Evolutionary conservation across 2,329 filamentous ascomycete species (phyloP).

Genomic region (Claviceps maximensis): DNA sequence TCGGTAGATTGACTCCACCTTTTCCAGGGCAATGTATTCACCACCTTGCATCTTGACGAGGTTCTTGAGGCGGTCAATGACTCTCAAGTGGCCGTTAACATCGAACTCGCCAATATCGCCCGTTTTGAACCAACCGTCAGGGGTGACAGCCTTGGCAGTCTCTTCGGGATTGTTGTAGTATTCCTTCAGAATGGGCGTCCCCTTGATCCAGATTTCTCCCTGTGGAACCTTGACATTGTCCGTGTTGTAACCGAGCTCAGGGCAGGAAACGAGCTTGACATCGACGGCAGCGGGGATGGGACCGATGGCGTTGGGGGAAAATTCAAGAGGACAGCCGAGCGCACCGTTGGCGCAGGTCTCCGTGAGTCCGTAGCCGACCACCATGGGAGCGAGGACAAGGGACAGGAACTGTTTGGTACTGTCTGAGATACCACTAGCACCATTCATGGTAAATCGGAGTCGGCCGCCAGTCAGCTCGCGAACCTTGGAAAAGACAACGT

Average conservation of each 20-base stretch:
- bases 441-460: constrained; percentile 85
- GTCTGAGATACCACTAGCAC: constrained; percentile 78
- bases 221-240: constrained; percentile 60
- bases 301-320: constrained; percentile 65
- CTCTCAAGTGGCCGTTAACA: constrained; percentile 60
- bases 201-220: constrained; percentile 85
- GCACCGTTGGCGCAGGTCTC: constrained; percentile 80
- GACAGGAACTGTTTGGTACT: constrained; percentile 86
- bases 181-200: constrained; percentile 56
- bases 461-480: constrained; percentile 80
- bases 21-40: constrained; percentile 95
- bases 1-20: constrained; percentile 84
- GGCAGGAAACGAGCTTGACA: constrained; percentile 81
- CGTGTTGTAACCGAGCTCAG: constrained; percentile 74
- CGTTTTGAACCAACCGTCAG: constrained; percentile 93
- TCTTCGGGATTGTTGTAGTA: constrained; percentile 84
- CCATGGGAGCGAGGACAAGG: constrained; percentile 86
- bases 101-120: constrained; percentile 92
- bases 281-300: constrained; percentile 67
- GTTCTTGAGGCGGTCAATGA: constrained; percentile 98
- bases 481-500: constrained; percentile 81
- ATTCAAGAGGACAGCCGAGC: constrained; percentile 74
- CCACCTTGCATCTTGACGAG: constrained; percentile 89
- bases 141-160: constrained; percentile 61
- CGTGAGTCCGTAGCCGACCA: constrained; percentile 85